phyloP scores from a whole-genome alignment of 2,329 filamentous ascomycete genomes.

The Colletotrichum cereale region DNA sequence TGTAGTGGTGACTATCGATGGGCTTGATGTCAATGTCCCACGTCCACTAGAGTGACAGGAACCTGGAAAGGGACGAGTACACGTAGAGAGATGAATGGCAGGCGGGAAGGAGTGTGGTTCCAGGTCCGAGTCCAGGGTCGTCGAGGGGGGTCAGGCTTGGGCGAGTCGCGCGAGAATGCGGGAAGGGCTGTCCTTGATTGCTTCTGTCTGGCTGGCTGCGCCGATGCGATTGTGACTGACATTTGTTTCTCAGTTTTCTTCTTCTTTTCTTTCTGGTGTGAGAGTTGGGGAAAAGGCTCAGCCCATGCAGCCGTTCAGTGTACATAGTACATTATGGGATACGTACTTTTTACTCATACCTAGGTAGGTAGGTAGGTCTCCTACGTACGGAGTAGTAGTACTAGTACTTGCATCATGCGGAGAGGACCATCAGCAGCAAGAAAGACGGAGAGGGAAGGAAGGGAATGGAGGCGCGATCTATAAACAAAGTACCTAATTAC shows the following conservation, averaged over 20 bases:
- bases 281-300: not conserved
- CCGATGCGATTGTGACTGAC: not conserved
- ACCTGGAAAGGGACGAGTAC: not conserved
- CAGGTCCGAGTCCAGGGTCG: slow-evolving; percentile 4
- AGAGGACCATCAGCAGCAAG: not conserved
- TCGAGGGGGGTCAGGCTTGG: slow-evolving; percentile 4
- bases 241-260: not conserved
- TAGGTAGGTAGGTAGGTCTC: too few species aligned
- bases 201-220: slow-evolving; percentile 2
- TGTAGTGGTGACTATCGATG: not conserved
- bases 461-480: slow-evolving; percentile 29
- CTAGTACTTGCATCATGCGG: not conserved
- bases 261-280: not conserved
- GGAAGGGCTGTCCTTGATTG: slow-evolving; percentile 18
- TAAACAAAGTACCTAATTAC: too few species aligned
- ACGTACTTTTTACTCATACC: not conserved
- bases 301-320: not conserved
- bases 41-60: not conserved
- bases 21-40: not conserved
- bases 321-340: not conserved
- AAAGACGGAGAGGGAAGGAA: slow-evolving; percentile 13
- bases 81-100: not conserved
- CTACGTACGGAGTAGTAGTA: too few species aligned
- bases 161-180: slow-evolving; percentile 20
- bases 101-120: not conserved